Conservation (phyloP, 129 eudicot genomes). For the Lonicera japonica region DNA sequence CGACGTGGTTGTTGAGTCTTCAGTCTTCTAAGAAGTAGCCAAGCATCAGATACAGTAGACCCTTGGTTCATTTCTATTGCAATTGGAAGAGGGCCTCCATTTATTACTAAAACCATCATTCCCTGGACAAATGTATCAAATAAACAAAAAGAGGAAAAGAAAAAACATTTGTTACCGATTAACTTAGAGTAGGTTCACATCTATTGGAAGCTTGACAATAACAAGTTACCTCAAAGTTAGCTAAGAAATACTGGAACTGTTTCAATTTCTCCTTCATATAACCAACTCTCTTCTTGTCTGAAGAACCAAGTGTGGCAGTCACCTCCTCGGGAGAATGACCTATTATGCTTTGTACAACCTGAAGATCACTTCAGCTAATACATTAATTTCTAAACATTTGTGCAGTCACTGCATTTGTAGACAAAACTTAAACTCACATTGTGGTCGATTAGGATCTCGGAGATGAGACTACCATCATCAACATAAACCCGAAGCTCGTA, state of each 20-base stretch:
- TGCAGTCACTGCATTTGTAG: not conserved
- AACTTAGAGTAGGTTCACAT: too few species aligned
- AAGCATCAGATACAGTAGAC: conserved; percentile 59
- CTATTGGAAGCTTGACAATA: not conserved
- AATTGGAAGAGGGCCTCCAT: conserved; percentile 49
- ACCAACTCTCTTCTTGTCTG: conserved; percentile 34
- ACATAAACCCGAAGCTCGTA: conserved; percentile 65
- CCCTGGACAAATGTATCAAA: conserved; percentile 47
- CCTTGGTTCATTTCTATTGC: conserved; percentile 75
- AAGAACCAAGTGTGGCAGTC: conserved; percentile 41
- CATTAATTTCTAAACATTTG: not conserved
- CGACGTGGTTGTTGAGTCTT: conserved; percentile 15
- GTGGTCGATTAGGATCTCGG: conserved; percentile 69
- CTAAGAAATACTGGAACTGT: conserved; percentile 57
- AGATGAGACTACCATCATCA: conserved; percentile 93
- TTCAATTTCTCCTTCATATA: conserved; percentile 46
- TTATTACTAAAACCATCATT: conserved; percentile 53
- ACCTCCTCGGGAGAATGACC: conserved; percentile 79
- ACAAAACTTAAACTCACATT: conserved; percentile 40
- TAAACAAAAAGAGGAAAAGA: not conserved
- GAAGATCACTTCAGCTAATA: conserved; percentile 6
- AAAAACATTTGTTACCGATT: not conserved
- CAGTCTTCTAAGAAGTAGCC: conserved; percentile 63
- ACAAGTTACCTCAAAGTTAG: conserved; percentile 64
- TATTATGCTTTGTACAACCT: conserved; percentile 69